These are phyloP conservation scores for Scleroderma citrinum DNA, from an alignment of 768 basidiomycete genomes.

Conservation along the genomic window DNA sequence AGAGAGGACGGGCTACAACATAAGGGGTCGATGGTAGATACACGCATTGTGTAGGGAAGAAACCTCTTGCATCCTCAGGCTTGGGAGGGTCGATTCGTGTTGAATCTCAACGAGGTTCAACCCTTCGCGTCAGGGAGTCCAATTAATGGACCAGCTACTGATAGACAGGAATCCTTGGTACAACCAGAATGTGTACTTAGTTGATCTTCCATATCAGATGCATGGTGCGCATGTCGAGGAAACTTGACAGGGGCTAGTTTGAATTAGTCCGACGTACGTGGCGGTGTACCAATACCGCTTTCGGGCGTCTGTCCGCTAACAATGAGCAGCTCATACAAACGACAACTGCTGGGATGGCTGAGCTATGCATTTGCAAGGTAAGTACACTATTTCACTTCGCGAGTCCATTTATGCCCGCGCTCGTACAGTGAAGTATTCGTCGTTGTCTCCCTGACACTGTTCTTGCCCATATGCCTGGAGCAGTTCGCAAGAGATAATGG, in stretches of 20 bases:
- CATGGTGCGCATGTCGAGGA: too few species aligned
- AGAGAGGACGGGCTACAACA: too few species aligned
- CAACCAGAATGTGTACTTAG: too few species aligned
- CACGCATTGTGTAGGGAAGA: too few species aligned
- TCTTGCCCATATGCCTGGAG: conserved; percentile 77
- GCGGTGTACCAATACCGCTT: background rate
- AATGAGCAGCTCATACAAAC: conserved; percentile 11
- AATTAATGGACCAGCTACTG: too few species aligned
- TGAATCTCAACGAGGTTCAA: too few species aligned
- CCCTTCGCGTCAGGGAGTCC: too few species aligned
- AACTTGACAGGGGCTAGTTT: background rate
- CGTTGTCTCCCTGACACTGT: conserved; percentile 73
- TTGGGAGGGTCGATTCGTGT: too few species aligned
- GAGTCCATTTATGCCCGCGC: background rate
- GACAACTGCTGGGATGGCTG: conserved; percentile 65
- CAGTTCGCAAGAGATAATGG: conserved; percentile 92
- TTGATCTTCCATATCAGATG: too few species aligned
- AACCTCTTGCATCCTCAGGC: too few species aligned
- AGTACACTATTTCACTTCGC: background rate
- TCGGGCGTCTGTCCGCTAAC: background rate
- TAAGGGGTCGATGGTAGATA: too few species aligned
- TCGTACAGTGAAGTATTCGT: conserved; percentile 70
- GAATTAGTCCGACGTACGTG: background rate
- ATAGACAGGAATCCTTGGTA: too few species aligned
- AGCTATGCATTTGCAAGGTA: conserved; percentile 84